These are phyloP conservation scores for Stemphylium vesicarium DNA, from an alignment of 2,329 filamentous ascomycete genomes.

Conservation along the genomic window DNA sequence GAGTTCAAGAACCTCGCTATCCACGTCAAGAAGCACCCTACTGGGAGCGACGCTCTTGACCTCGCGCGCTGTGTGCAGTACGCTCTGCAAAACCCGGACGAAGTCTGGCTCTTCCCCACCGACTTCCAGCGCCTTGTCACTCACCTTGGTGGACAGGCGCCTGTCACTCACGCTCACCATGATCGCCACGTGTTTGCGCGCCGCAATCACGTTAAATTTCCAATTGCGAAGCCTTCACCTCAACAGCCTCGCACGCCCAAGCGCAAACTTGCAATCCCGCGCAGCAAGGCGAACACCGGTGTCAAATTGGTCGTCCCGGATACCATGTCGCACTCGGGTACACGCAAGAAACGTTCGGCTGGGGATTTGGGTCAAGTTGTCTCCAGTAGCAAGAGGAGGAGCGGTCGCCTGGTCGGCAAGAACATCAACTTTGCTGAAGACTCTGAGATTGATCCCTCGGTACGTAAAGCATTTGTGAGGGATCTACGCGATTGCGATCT, in stretches of 20 bases:
- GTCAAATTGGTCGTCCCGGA: neutral
- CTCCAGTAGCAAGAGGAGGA: conserved; percentile 11
- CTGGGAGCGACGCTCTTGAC: conserved; percentile 35
- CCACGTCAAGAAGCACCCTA: conserved; percentile 31
- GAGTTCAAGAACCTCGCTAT: conserved; percentile 32
- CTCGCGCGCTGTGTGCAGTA: conserved; percentile 36
- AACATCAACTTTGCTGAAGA: conserved; percentile 11
- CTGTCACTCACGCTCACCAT: conserved; percentile 22
- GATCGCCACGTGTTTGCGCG: conserved; percentile 27
- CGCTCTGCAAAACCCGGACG: conserved; percentile 23
- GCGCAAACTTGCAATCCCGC: neutral
- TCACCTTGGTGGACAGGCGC: conserved; percentile 22
- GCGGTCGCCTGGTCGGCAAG: conserved; percentile 16
- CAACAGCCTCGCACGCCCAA: neutral
- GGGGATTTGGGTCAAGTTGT: neutral
- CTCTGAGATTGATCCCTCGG: conserved; percentile 5
- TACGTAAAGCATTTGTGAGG: neutral
- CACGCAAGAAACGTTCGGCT: conserved; percentile 7
- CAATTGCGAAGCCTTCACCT: neutral
- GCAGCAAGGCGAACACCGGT: neutral
- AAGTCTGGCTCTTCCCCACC: conserved; percentile 33
- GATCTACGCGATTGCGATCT: neutral
- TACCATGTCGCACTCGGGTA: neutral
- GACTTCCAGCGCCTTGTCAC: conserved; percentile 29
- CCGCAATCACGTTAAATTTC: conserved; percentile 9